phyloP scores from a whole-genome alignment of 352 stramenopile genomes.

The Globisporangium irregulare region DNA sequence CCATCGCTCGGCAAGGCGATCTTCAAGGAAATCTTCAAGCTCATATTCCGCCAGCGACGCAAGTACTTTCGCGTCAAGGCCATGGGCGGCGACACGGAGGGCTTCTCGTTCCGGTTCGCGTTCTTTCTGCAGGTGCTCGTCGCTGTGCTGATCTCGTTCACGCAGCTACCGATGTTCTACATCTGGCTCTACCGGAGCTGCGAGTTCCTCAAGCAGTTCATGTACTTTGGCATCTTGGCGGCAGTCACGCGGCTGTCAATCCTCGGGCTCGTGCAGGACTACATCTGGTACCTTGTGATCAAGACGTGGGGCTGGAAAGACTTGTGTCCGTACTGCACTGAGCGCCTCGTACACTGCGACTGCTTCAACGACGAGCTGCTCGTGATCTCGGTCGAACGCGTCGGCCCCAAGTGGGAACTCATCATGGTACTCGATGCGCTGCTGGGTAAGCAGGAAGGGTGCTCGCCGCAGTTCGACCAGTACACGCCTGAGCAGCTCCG shows the following conservation, averaged over 20 bases:
- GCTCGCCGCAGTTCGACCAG: conserved; percentile 49
- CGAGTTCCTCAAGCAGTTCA: conserved; percentile 59
- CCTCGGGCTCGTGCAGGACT: conserved; percentile 46
- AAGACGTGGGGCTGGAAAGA: conserved; percentile 58
- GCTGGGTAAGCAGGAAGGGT: conserved; percentile 40
- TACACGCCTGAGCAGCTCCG: conserved; percentile 56
- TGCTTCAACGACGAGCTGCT: conserved; percentile 72
- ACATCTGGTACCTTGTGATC: conserved; percentile 52
- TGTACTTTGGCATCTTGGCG: conserved; percentile 61
- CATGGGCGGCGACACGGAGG: conserved; percentile 31
- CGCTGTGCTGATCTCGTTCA: conserved; percentile 44
- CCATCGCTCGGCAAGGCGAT: conserved; percentile 59
- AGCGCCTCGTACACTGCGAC: conserved; percentile 58
- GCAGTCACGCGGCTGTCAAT: conserved; percentile 58
- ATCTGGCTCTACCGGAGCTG: conserved; percentile 64
- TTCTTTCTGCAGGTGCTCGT: conserved; percentile 57
- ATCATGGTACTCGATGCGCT: conserved; percentile 53
- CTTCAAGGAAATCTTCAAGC: conserved; percentile 76
- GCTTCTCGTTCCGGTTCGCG: conserved; percentile 56
- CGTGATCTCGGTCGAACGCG: conserved; percentile 50
- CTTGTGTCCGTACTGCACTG: conserved; percentile 63
- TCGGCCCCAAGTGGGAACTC: conserved; percentile 63
- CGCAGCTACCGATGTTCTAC: conserved; percentile 59
- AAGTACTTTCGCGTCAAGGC: conserved; percentile 63
- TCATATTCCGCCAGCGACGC: conserved; percentile 67